These are phyloP conservation scores for Blastobotrys elegans DNA, from an alignment of 1,139 yeast genomes.

Conservation along the genomic window DNA sequence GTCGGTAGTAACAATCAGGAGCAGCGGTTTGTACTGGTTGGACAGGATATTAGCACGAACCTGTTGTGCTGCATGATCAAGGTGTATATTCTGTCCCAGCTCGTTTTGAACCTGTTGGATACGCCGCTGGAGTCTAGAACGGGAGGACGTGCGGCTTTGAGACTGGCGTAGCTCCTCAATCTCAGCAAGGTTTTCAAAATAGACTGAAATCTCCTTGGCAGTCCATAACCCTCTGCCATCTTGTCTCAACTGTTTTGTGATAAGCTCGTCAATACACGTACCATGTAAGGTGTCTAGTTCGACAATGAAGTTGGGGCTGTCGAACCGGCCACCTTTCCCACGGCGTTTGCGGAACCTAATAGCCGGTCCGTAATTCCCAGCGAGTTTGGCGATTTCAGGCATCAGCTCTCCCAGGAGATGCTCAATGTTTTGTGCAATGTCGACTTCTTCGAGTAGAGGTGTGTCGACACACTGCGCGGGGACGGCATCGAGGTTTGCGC, in stretches of 20 bases:
- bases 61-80: not conserved
- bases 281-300: not conserved
- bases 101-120: not conserved
- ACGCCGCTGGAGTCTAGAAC: not conserved
- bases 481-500: not conserved
- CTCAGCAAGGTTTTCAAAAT: not conserved
- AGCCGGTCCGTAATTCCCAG: not conserved
- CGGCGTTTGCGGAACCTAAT: not conserved
- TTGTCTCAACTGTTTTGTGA: not conserved
- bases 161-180: not conserved
- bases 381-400: not conserved
- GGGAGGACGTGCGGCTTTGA: not conserved
- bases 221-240: not conserved
- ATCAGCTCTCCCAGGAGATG: not conserved
- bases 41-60: not conserved
- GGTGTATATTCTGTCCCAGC: not conserved
- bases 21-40: not conserved
- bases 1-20: not conserved
- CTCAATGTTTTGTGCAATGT: not conserved
- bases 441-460: not conserved
- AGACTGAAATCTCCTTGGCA: not conserved
- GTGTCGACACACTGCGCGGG: not conserved
- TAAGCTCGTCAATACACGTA: not conserved
- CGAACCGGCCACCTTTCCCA: not conserved
- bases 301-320: not conserved